Evolutionary conservation across 2,329 filamentous ascomycete species (phyloP).

Genomic region (Ophiostoma himal-ulmi): DNA sequence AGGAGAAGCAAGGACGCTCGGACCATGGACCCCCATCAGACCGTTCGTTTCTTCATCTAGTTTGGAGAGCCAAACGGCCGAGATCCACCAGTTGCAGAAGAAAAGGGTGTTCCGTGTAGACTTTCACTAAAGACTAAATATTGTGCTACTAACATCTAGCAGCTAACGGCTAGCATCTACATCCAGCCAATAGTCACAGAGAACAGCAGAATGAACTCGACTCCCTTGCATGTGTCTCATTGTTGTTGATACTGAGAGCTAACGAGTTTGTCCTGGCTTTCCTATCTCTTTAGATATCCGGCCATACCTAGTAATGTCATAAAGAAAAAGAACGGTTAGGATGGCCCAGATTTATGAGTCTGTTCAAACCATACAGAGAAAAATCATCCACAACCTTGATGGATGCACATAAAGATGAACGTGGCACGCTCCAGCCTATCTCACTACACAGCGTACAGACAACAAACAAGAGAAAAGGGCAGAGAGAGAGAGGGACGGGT

Average conservation of each 20-base stretch:
- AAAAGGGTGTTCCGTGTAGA: no score
- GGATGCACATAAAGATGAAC: not conserved
- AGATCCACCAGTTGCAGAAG: not conserved
- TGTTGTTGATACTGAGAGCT: not conserved
- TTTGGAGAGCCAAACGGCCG: not conserved
- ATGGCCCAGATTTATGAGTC: not conserved
- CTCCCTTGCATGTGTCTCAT: not conserved
- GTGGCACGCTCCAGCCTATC: not conserved
- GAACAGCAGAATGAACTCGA: not conserved
- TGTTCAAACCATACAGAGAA: not conserved
- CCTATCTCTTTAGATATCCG: not conserved
- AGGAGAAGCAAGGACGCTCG: not conserved
- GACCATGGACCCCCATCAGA: not conserved
- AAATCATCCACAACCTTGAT: not conserved
- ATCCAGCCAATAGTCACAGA: not conserved
- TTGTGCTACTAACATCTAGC: not conserved
- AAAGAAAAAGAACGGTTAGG: not conserved
- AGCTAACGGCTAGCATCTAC: not conserved
- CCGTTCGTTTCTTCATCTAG: conserved; percentile 8
- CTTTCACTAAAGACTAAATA: no score
- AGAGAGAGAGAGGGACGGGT: no score
- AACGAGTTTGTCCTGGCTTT: not conserved
- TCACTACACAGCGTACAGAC: not conserved
- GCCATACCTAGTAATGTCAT: not conserved
- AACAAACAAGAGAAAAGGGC: not conserved